These are phyloP conservation scores for Medicago arabica DNA, from an alignment of 306 rosid species.

Conservation along the genomic window DNA sequence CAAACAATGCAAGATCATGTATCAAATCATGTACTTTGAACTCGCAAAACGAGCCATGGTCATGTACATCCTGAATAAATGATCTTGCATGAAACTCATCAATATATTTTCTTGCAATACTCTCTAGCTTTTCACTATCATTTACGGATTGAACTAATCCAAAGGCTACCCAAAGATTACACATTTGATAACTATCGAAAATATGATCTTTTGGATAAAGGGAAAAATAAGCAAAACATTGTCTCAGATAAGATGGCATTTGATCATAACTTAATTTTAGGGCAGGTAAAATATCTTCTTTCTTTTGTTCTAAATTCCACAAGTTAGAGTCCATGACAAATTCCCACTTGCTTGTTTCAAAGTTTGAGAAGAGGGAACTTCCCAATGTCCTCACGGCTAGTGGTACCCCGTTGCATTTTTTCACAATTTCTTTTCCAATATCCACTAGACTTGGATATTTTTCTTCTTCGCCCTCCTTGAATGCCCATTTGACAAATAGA, in stretches of 20 bases:
- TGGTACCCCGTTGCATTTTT: background rate
- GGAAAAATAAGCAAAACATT: constrained; percentile 13
- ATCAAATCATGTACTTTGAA: background rate
- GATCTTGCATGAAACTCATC: constrained; percentile 41
- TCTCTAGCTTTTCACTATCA: background rate
- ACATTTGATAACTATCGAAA: background rate
- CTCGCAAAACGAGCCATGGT: no score
- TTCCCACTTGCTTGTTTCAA: background rate
- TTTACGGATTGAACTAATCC: background rate
- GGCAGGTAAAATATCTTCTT: background rate
- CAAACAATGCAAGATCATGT: background rate
- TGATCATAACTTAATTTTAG: background rate
- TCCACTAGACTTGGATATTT: background rate
- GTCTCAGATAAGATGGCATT: background rate
- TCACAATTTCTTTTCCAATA: background rate
- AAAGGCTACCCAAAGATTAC: background rate
- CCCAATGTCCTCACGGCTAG: background rate
- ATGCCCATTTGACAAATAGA: constrained; percentile 12
- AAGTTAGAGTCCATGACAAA: background rate
- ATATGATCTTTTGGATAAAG: background rate
- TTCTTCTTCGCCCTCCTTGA: background rate
- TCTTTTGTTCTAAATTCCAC: background rate
- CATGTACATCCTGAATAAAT: no score
- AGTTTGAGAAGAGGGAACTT: background rate
- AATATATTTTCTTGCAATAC: background rate